Evolutionary conservation across 2,329 filamentous ascomycete species (phyloP), one percentile per base, ranked within the genome.

Genomic region (Colletotrichum kahawae): DNA sequence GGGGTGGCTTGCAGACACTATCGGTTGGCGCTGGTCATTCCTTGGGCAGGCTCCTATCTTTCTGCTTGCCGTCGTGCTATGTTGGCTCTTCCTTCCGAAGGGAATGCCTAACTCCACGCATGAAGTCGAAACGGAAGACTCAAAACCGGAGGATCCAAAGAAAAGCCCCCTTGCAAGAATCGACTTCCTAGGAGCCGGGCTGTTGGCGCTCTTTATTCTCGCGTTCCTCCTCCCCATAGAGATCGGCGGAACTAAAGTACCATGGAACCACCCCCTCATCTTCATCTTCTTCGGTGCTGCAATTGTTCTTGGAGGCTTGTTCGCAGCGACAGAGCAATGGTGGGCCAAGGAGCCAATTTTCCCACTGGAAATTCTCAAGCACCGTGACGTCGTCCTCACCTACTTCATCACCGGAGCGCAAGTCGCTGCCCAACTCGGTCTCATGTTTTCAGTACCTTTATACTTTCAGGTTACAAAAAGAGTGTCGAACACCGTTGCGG

Each of bases 1-100:
- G 4, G 92, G 92, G 2, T 88, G 90, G 54, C 88, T 94, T 13
- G 91, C 91, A 24, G 92, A 94, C 77, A 86, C 83, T 1, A 86
- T 94, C 31, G 92, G 93, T 12, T 94, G 93, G 93, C 87, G 93
- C 24, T 93, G 90, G 89, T 92, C 90, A 73, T 94, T 93, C 74
- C 79, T 92, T 4, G 83, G 92, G 2, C 92, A 93, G 79, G 89
- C 92, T 0, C 92, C 92, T 0, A 81, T 93, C 0, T 92, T 90
- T 0, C 75, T 88, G 1, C 79, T 89, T 16, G 91, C 90, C 0
- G 84, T 93, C 1, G 34, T 88, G 1, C 82, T 91, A 14, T 91
- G 90, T 0, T 86, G 85, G 66, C 76, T 90, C 4, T 90, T 91
- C 2, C 83, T 93, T 62, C 83, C 86, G 57, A 85, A 90, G 12